Percentiles rank a stretch among this genome's conserved stretches.
Evolutionary conservation across 257 asterid genomes (phyloP).

Genomic region (Verbascum thapsus): DNA sequence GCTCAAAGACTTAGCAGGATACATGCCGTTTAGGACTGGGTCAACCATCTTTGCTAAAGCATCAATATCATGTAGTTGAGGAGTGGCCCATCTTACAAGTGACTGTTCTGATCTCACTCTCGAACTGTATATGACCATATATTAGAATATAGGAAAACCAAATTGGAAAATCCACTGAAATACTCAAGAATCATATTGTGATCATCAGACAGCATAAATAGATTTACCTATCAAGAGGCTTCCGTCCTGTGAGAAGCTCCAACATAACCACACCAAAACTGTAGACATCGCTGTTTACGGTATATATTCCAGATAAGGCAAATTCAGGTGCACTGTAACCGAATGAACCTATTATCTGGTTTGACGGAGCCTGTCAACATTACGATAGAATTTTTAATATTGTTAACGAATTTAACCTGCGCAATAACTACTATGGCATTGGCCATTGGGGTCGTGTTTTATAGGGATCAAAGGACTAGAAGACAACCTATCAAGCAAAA

Average conservation of each 20-base stretch:
- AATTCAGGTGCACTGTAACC: slow-evolving; percentile 98
- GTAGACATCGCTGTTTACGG: slow-evolving; percentile 91
- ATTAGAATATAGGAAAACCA: neutral
- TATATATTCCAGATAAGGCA: slow-evolving; percentile 91
- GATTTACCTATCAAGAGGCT: slow-evolving; percentile 92
- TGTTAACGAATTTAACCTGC: neutral
- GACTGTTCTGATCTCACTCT: slow-evolving; percentile 90
- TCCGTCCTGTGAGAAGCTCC: slow-evolving; percentile 95
- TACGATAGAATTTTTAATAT: slow-evolving; percentile 14
- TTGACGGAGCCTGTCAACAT: slow-evolving; percentile 66
- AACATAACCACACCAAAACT: slow-evolving; percentile 98
- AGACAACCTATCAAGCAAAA: slow-evolving; percentile 8
- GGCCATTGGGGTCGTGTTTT: neutral
- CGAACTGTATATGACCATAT: slow-evolving; percentile 52
- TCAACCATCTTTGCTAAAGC: slow-evolving; percentile 98
- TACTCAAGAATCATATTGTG: slow-evolving; percentile 15
- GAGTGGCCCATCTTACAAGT: slow-evolving; percentile 97
- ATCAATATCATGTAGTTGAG: slow-evolving; percentile 97
- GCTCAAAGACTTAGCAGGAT: slow-evolving; percentile 95
- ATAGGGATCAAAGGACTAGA: slow-evolving; percentile 2
- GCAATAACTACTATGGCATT: slow-evolving; percentile 2
- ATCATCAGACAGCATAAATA: slow-evolving; percentile 14
- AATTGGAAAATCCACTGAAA: neutral
- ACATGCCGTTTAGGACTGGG: slow-evolving; percentile 87
- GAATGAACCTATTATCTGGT: slow-evolving; percentile 81